These are phyloP conservation scores for Choiromyces venosus DNA, from an alignment of 495 filamentous ascomycete species.

Conservation along the genomic window DNA sequence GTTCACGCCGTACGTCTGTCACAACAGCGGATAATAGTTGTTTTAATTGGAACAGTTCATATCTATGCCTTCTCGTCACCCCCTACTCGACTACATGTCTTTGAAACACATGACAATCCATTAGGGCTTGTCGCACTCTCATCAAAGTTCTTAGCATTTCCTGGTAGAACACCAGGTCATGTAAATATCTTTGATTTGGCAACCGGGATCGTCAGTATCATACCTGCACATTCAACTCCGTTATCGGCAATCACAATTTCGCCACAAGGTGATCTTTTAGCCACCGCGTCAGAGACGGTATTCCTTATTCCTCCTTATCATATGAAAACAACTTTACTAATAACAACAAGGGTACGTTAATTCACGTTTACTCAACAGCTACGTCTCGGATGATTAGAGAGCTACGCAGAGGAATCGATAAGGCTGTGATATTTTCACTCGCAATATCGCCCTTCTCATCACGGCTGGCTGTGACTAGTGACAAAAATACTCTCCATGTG, in stretches of 20 bases:
- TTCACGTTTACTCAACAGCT: constrained; percentile 72
- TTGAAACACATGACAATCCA: constrained; percentile 83
- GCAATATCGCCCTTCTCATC: constrained; percentile 74
- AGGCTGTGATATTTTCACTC: constrained; percentile 77
- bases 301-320: constrained; percentile 8
- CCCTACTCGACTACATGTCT: constrained; percentile 65
- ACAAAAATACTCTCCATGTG: constrained; percentile 91
- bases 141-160: constrained; percentile 67
- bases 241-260: constrained; percentile 77
- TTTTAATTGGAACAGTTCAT: constrained; percentile 74
- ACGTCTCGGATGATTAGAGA: constrained; percentile 77
- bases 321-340: constrained; percentile 13
- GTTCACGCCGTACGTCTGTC: constrained; percentile 74
- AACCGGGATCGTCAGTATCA: constrained; percentile 83
- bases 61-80: constrained; percentile 73
- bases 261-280: constrained; percentile 71
- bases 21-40: constrained; percentile 71
- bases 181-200: constrained; percentile 83
- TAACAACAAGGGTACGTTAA: constrained; percentile 64
- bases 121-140: constrained; percentile 75
- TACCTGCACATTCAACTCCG: constrained; percentile 78
- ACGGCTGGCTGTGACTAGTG: constrained; percentile 85
- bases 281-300: constrained; percentile 86
- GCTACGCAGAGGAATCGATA: constrained; percentile 80
- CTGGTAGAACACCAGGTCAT: constrained; percentile 77